Evolutionary conservation across 2,329 filamentous ascomycete genomes (phyloP), one percentile per base, ranked within the genome.

Genomic region (Scorias spongiosa): DNA sequence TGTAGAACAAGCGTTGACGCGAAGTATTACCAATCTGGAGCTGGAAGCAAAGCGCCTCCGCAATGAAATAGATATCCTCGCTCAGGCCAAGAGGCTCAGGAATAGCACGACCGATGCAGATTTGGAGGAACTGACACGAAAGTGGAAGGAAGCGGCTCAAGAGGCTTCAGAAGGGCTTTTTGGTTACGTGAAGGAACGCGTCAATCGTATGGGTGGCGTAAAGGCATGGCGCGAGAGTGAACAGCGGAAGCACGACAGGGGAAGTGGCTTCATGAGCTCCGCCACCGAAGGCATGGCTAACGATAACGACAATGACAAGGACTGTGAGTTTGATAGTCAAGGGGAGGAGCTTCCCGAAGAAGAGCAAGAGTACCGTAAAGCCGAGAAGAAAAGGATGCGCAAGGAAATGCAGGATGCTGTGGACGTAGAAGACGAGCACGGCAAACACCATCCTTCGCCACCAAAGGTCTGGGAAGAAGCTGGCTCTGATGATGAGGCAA

Each of bases 131-230:
- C 54, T 84, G 50, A 70, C 75, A 37, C 57, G 57, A 2, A 80
- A 73, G 57, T 86, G 81, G 81, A 73, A 67, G 40, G 59, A 55
- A 0, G 74, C 76, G 14, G 75, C 73, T 46, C 69, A 78, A 48
- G 63, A 69, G 41, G 80, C 78, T 6, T 81, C 81, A 1, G 81
- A 85, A 51, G 78, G 82, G 53, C 62, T 84, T 10, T 84, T 81
- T 57, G 67, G 63, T 18, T 63, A 66, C 15, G 75, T 80, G 17
- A 70, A 71, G 48, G 76, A 79, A 57, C 63, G 75, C 43, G 68
- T 82, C 30, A 67, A 75, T 52, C 64, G 71, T 51, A 79, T 80
- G 72, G 78, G 79, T 15, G 78, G 78, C 1, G 67, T 80, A 36
- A 61, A 64, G 30, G 75, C 68, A 6, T 80, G 55, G 57, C 52